Evolutionary conservation across 371 early-diverging fungal genomes (phyloP), one percentile per base, ranked within the genome.

Genomic region (Apophysomyces sp.): DNA sequence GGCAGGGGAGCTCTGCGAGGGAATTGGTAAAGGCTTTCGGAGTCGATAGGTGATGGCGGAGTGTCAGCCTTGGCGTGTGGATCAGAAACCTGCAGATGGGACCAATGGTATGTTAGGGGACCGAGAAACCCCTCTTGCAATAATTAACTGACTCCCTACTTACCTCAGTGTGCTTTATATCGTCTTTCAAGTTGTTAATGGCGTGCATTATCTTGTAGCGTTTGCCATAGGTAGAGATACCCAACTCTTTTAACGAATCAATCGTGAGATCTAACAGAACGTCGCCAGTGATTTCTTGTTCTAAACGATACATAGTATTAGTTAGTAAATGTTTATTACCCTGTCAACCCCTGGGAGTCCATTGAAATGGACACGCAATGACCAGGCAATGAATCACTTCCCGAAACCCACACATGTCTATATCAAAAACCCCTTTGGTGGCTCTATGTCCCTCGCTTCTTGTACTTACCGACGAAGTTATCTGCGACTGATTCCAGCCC

Each of bases 221-320:
- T 67, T 88, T 89, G 16, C 90, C 90, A 63, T 86, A 89, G 3
- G 87, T 84, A 15, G 61, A 62, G 41, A 90, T 85, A n/a, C 88
- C 85, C 31, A 90, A 66, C 59, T 90, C 90, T 61, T 90, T 90
- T 29, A 90, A 63, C 18, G 86, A 75, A 58, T 84, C 82, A 55
- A 87, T 72, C 57, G 85, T 80, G 26, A 90, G 66, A 52, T 86
- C 86, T 28, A 89, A 56, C 30, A 90, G 67, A n/a, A 87, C 81
- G 37, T 89, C 88, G 32, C 90, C 90, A 6, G 84, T 84, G 40
- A 90, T 89, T 56, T 90, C 90, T 62, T 87, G 85, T 12, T 88
- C 86, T 86, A 64, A 36, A 28, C 13, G 3, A 12, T 27, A 56
- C 7, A 44, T 2, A 18, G n/a, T n/a, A n/a, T n/a, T n/a, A n/a